Evolutionary conservation across 352 stramenopile genomes (phyloP), one percentile per base, ranked within the genome.

Genomic region (Globisporangium acanthophoron): DNA sequence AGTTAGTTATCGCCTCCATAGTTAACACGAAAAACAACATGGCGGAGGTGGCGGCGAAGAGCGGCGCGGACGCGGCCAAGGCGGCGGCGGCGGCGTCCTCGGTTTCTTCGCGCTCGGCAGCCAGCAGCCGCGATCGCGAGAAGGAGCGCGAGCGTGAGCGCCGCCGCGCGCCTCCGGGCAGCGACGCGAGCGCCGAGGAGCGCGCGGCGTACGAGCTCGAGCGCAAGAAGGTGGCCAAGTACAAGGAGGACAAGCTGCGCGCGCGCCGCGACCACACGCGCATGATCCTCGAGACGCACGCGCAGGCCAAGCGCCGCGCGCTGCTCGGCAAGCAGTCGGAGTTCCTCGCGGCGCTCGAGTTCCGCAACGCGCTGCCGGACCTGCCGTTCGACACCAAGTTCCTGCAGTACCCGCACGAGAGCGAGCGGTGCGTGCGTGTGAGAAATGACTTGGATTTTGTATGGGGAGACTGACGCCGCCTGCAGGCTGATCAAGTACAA

Each of bases 171-270:
- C 69, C 77, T 5, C 79, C 79, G 2, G 72, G 78, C 7, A 74
- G 70, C 45, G 74, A 85, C 51, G 80, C 76, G 37, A 83, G 72
- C 20, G 49, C 78, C 0, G 81, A 89, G 44, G 85, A 94, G 60
- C 76, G 79, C 51, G 80, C 79, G n/a, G 76, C 76, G 61, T 92
- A 92, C 55, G 78, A 91, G 55, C 69, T 94, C 47, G 85, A 94
- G 67, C 85, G 85, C 58, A 91, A 91, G 67, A 92, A 92, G 50
- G 78, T 94, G 49, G 78, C 82, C 52, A 94, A 94, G 67, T 94
- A 94, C 67, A 94, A 94, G 61, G 85, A 94, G 54, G 85, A 94
- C 70, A 94, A 94, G 58, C 80, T 94, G 50, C 90, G 90, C 59
- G 85, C 84, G 52, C 85, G 85, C 18, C 73, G 80, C 40, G 85